Base-by-base conservation (phyloP, 768 basidiomycete genomes). In the Crassisporium funariophilum region DNA sequence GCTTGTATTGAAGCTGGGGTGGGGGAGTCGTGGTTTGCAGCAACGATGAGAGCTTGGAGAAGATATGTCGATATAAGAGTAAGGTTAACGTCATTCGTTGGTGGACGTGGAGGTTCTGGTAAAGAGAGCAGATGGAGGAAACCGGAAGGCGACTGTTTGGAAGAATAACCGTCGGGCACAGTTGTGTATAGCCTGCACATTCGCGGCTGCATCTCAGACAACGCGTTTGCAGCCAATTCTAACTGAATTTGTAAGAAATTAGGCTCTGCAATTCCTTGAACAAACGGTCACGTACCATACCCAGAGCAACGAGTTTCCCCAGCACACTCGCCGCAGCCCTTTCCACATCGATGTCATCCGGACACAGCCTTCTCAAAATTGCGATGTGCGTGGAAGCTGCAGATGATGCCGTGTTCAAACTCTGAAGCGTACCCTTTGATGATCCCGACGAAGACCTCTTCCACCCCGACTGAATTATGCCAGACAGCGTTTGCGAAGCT, bases 311-410 rank as follows among this genome's bases (percentile, higher is more conserved):
- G 2, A 91, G 63, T 61, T 89, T 90, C 6, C 79, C 84, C 5
- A 82, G 59, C 4, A 91, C 66, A 47, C 83, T 83, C 40, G 75
- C 75, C 1, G 85, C 89, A 2, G 86, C 88, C 27, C 84, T 75
- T 65, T 92, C 91, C 4, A 90, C 74, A 52, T 91, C 84, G 7
- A 87, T 12, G 52, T 78, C 76, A 2, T 68, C 70, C 0, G 75
- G 67, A 35, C 64, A 67, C 15, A 78, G 41, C 23, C 57, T 59
- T 40, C 88, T 69, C 34, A 91, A 66, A 2, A 62, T 53, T 1
- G 47, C 48, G 6, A 91, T 60, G 41, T 78, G 72, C 41, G 68
- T 71, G 12, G 69, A 60, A 0, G 78, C 79, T 13, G 72, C 55
- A 7, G 67, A 61, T 5, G 71, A 67, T 12, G 72, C 58, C 17